phyloP scores from a whole-genome alignment of 1,284 basidiomycete species.

The Leccinum pachyderme region DNA sequence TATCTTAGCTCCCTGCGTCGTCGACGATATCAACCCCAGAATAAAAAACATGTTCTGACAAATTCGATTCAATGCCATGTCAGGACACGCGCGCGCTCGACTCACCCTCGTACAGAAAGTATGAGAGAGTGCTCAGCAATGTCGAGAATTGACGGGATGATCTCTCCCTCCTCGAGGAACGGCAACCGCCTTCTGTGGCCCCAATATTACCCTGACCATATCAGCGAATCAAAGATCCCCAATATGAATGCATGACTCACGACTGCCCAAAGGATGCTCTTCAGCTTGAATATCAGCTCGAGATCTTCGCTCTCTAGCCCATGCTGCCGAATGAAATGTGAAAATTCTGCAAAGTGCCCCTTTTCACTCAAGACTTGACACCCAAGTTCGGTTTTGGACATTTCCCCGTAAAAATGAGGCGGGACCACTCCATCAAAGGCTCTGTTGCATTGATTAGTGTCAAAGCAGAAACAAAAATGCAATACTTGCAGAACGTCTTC shows the following conservation, averaged over 20 bases:
- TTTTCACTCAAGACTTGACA: constrained; percentile 88
- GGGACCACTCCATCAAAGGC: constrained; percentile 88
- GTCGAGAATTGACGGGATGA: constrained; percentile 85
- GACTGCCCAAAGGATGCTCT: constrained; percentile 96
- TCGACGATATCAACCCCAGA: constrained; percentile 79
- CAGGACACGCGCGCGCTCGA: not conserved
- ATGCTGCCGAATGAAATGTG: constrained; percentile 86
- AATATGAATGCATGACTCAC: constrained; percentile 47
- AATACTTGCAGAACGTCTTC: constrained; percentile 58
- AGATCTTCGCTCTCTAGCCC: constrained; percentile 81
- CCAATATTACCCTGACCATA: constrained; percentile 85
- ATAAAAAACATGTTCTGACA: constrained; percentile 73
- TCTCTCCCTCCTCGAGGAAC: constrained; percentile 92
- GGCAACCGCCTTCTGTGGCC: constrained; percentile 87
- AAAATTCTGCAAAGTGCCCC: constrained; percentile 90
- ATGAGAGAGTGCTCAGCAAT: constrained; percentile 90
- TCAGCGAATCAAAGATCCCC: constrained; percentile 1
- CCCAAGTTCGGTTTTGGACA: constrained; percentile 94
- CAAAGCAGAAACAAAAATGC: not conserved
- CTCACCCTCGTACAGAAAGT: constrained; percentile 91
- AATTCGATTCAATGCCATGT: not conserved
- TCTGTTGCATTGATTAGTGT: constrained; percentile 35
- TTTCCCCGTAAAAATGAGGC: constrained; percentile 96
- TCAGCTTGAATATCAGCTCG: constrained; percentile 84
- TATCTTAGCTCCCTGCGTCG: constrained; percentile 74